Evolutionary conservation across 208 protist genomes (phyloP), one percentile per base, ranked within the genome.

Genomic region (Novymonas esmeraldas): DNA sequence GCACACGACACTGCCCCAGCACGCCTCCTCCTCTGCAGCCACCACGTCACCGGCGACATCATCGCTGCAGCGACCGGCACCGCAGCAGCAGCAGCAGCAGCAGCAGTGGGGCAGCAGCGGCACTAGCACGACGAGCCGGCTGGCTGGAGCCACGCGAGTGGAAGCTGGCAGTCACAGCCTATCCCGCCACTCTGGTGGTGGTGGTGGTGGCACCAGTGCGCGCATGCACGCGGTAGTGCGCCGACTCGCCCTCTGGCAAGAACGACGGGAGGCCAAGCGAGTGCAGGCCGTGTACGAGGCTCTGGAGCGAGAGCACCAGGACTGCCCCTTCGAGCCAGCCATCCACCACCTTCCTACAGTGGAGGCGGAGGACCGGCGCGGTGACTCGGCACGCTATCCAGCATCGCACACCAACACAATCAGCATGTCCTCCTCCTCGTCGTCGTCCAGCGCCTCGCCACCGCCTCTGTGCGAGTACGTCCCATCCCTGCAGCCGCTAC

Each of bases 251-350:
- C 55, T 87, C 24, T 92, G 86, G 86, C 67, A 89, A 52, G 81
- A 92, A 49, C 59, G 80, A 20, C 75, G 77, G 20, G 86, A 92
- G 9, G 80, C 78, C 45, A 81, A 79, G 64, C 79, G 80, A 10
- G 59, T 89, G 20, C 81, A 87, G 64, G 60, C 71, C 7, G 64
- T 92, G 13, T 92, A 92, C 67, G 80, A 89, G 20, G 66, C 72
- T 1, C 71, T 92, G 14, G 49, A 83, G 20, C 24, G 67, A 39
- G 86, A 92, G 57, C 78, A 85, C 16, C 66, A 60, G 20, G 69
- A 70, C 11, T 92, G 82, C 64, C 66, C 86, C 31, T 92, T 92
- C 62, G 60, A 76, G 42, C 82, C 86, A 0, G 34, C 48, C 33
- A 70, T 67, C 22, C 71, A 70, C 49, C 59, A 41, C 38, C 41